These are phyloP conservation scores for Erysimum cheiranthoides DNA, from an alignment of 345 rosid species.

Conservation along the genomic window DNA sequence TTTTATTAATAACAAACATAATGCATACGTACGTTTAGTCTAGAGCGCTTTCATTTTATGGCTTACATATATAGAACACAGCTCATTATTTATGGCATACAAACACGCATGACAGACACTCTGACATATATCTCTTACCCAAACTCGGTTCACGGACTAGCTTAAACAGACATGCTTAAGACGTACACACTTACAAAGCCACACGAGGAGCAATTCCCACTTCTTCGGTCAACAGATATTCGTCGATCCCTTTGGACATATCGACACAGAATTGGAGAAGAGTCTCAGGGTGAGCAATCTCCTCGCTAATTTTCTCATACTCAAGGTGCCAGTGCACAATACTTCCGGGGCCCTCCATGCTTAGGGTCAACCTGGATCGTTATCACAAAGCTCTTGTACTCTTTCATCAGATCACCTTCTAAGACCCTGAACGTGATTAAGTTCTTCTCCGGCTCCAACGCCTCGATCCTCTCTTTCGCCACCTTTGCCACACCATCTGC, in stretches of 20 bases:
- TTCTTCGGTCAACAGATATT: constrained; percentile 21
- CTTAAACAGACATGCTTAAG: not conserved
- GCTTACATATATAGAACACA: not conserved
- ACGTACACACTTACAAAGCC: not conserved
- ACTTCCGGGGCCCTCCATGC: constrained; percentile 27
- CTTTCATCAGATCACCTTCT: constrained; percentile 41
- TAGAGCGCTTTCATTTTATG: not conserved
- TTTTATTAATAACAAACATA: not conserved
- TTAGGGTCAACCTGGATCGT: constrained; percentile 35
- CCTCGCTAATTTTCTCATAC: constrained; percentile 27
- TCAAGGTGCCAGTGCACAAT: constrained; percentile 41
- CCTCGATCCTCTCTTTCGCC: constrained; percentile 12
- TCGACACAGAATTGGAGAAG: constrained; percentile 25
- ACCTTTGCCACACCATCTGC: not conserved
- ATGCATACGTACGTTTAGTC: not conserved
- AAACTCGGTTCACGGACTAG: not conserved
- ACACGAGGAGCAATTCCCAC: not conserved
- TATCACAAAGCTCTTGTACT: constrained; percentile 30
- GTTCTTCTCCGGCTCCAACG: constrained; percentile 18
- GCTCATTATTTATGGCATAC: not conserved
- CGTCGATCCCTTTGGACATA: constrained; percentile 24
- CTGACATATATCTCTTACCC: not conserved
- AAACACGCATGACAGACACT: constrained; percentile 4
- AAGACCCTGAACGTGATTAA: not conserved
- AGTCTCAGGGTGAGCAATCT: constrained; percentile 31